Percentiles rank a stretch among this genome's conserved stretches.
phyloP scores from a whole-genome alignment of 1,284 basidiomycete species.

The Ustilago xerochloae region DNA sequence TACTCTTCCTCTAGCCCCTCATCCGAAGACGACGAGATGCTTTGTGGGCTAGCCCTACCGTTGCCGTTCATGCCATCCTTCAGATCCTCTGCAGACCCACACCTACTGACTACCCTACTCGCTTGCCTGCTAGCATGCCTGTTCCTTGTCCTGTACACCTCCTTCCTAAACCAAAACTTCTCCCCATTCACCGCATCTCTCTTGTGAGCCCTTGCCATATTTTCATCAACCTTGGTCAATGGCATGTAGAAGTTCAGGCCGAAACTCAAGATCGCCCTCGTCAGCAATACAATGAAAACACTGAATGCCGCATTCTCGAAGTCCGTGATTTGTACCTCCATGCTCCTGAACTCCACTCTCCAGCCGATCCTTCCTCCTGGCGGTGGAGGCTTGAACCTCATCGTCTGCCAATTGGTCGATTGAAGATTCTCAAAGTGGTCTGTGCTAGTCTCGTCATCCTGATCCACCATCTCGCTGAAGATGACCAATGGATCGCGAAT shows the following conservation, averaged over 20 bases:
- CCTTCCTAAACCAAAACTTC: conserved; percentile 90
- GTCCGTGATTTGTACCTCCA: conserved; percentile 99
- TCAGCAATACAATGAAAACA: conserved; percentile 91
- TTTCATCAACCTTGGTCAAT: conserved; percentile 97
- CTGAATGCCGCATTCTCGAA: conserved; percentile 98
- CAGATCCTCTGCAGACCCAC: conserved; percentile 24
- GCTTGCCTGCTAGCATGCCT: conserved; percentile 64
- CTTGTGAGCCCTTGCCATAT: conserved; percentile 89
- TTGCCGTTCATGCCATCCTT: conserved; percentile 5
- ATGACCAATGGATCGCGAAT: conserved; percentile 97
- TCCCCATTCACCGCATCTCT: conserved; percentile 80
- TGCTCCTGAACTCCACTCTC: conserved; percentile 97
- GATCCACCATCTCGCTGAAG: conserved; percentile 92
- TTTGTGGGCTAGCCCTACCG: conserved; percentile 29
- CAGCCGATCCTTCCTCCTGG: conserved; percentile 91
- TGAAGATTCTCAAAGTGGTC: conserved; percentile 99
- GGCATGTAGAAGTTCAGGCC: conserved; percentile 96
- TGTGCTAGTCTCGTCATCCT: conserved; percentile 85
- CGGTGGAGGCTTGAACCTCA: conserved; percentile 94
- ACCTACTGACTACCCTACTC: conserved; percentile 36
- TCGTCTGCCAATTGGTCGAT: conserved; percentile 99
- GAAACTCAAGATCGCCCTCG: conserved; percentile 89
- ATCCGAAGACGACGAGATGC: conserved; percentile 21
- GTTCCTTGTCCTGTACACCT: conserved; percentile 74
- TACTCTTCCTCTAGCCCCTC: conserved; percentile 77